Base-by-base conservation (phyloP, 768 basidiomycete species). In the Auriculariales sp. region DNA sequence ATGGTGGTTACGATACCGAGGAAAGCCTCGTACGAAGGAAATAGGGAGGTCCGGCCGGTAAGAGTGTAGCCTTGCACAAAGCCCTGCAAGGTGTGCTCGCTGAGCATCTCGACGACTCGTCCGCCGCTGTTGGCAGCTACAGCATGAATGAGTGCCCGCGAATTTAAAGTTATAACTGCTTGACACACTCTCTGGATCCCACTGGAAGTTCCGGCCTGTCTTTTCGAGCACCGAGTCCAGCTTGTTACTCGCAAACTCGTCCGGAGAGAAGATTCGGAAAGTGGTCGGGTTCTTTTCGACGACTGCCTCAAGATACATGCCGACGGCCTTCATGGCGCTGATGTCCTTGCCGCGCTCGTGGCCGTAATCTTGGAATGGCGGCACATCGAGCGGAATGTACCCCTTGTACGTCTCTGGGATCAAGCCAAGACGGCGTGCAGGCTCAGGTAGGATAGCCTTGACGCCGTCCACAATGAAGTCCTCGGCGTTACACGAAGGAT, bases 61-160 rank as follows among this genome's bases (percentile, higher is more conserved):
- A 95, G 75, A 4, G 88, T 90, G 64, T 93, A 93, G 2, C 91
- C 90, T 64, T 95, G 87, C 11, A 93, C 69, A 81, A 90, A 90
- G 22, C 83, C 88, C 60, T 91, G 85, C 56, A 84, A 84, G 9
- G 85, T 88, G 58, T 91, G 88, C 59, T 89, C 87, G 5, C 83
- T 87, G 15, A 93, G 77, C 50, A 92, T 91, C 64, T 94, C 91
- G 52, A 91, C 71, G 39, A 93, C 77, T 7, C 89, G 79, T 1
- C 90, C 91, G 33, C 85, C 86, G 32, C 60, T 61, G 53, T 80
- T 69, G 9, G 68, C 78, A 54, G 39, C 39, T 44, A 19, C 39
- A 19, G 1, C 22, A 2, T 19, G 7, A 14, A 24, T 46, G 14
- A 55, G 47, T 6, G 46, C 14, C 10, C 3, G 5, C 32, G 34